A percentile compares a stretch with the other conserved stretches of the same genome.
These are phyloP conservation scores for Cantharellus cinnabarinus DNA, from an alignment of 768 basidiomycete genomes.

Conservation along the genomic window DNA sequence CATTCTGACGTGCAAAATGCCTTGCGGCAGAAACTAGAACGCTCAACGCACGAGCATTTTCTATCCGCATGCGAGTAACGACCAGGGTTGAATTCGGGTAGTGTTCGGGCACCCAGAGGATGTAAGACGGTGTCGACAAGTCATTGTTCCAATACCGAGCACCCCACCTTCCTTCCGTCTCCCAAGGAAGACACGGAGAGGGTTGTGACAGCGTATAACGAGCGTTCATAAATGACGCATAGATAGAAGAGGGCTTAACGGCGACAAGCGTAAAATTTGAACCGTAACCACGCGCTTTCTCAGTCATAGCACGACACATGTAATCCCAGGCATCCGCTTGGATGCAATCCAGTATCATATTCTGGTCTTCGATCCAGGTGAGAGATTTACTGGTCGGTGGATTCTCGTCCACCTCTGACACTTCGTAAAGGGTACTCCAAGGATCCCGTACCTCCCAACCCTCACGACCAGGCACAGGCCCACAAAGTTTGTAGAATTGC, in stretches of 20 bases:
- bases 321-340: neutral
- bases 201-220: neutral
- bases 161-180: neutral
- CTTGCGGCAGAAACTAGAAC: conserved; percentile 19
- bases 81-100: conserved; percentile 16
- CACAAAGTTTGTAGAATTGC: conserved; percentile 25
- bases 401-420: neutral
- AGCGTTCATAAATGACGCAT: neutral
- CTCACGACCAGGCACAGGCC: conserved; percentile 16
- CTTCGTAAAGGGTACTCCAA: conserved; percentile 23
- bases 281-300: neutral
- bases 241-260: neutral
- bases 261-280: neutral
- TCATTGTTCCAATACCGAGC: neutral
- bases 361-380: neutral
- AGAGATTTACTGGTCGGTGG: neutral
- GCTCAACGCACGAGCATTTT: conserved; percentile 16
- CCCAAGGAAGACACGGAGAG: neutral
- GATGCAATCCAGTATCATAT: neutral
- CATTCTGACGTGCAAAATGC: conserved; percentile 18
- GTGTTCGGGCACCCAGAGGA: conserved; percentile 1
- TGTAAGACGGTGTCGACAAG: neutral
- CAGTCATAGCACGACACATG: neutral
- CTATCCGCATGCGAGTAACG: conserved; percentile 24
- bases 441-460: conserved; percentile 28